Base-by-base conservation (phyloP, 805 yeast species). In the Lipomyces lipofer region DNA sequence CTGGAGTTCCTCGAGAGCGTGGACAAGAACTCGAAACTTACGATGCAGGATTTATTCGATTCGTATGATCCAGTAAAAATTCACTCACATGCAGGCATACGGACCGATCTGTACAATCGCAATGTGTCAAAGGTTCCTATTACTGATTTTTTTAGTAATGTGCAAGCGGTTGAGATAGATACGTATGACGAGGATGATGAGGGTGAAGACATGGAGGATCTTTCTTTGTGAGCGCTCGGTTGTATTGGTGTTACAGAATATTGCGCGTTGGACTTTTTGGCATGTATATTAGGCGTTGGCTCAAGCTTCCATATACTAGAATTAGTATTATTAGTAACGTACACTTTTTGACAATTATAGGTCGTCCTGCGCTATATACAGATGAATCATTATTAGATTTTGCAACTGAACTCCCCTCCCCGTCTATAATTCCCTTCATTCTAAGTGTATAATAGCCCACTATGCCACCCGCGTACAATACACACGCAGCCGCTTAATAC, bases 71-170 rank as follows among this genome's bases (percentile, higher is more conserved):
- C 83, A 63, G 95, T 82, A 55, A 83, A 86, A 60, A 86, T 94
- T 28, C 97, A 89, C 67, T 89, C 97, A 1, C 84, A 87, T 64
- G 92, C 96, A 0, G 99, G 99, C n/a, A 83, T 94, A 35, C 78
- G 95, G 60, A 81, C 89, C 0, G 97, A 91, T 67, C 71, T 88
- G 55, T 88, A 82, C 70, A 69, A 78, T 42, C 78, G 95, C 64
- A 80, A 86, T 58, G 73, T 83, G 43, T 72, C 77, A 2, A 81
- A 86, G 39, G 95, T 90, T 3, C 72, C 82, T 50, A 79, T 94
- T 60, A 91, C 98, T 0, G 98, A 94, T 67, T 94, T 94, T 69
- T 91, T 94, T 64, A 99, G 97, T 8, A 62, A 62, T 39, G 65
- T 54, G 15, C 65, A 62, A 42, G 52, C 54, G 12, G 60, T 60